These are phyloP conservation scores for Prunus kanzakura DNA, from an alignment of 306 rosid genomes.

Conservation along the genomic window DNA sequence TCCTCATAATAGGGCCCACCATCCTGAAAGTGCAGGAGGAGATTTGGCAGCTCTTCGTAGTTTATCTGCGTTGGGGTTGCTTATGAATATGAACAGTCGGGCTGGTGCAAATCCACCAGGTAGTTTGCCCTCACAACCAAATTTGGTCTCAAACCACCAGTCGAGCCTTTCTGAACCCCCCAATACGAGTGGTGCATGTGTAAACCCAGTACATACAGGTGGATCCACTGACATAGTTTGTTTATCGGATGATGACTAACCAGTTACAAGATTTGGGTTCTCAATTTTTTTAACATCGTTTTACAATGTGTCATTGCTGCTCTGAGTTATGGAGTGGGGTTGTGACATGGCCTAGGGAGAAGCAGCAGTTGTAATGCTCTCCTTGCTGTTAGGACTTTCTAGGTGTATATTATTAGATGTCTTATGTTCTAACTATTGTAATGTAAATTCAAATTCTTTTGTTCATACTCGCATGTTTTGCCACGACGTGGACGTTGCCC, in stretches of 20 bases:
- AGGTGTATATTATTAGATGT: background rate
- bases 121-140: conserved; percentile 17
- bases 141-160: conserved; percentile 14
- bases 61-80: conserved; percentile 31
- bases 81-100: conserved; percentile 25
- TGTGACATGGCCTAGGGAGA: conserved; percentile 13
- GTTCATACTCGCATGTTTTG: background rate
- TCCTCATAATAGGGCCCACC: conserved; percentile 20
- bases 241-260: conserved; percentile 84
- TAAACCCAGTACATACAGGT: conserved; percentile 26
- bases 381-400: background rate
- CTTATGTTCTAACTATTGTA: background rate
- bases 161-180: conserved; percentile 20
- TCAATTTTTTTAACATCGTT: background rate
- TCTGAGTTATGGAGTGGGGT: background rate
- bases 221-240: conserved; percentile 49
- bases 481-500: background rate
- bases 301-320: background rate
- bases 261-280: background rate
- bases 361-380: background rate
- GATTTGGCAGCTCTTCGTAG: conserved; percentile 19
- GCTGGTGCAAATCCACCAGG: conserved; percentile 28
- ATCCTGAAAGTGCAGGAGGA: conserved; percentile 21
- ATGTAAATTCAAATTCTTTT: background rate
- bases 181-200: conserved; percentile 13